These are phyloP conservation scores for Lactarius pseudohatsudake DNA, from an alignment of 768 basidiomycete genomes.

Conservation along the genomic window DNA sequence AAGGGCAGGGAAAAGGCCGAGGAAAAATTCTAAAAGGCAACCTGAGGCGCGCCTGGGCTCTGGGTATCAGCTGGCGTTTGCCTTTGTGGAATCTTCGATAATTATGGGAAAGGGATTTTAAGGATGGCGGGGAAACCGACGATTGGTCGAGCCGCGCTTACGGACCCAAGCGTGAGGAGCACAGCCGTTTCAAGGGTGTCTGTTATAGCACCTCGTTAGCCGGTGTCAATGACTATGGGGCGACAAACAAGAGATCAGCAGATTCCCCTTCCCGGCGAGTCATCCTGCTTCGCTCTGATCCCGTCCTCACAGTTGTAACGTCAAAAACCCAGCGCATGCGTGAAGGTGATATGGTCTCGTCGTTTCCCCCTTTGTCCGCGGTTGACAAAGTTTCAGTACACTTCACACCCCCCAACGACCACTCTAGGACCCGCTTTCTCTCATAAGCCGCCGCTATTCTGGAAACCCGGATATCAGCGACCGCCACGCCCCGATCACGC, in stretches of 20 bases:
- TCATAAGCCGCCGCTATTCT: constrained; percentile 25
- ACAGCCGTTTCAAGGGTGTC: constrained; percentile 31
- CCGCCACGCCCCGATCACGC: constrained; percentile 29
- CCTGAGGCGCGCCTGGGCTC: constrained; percentile 26
- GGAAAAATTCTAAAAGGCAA: constrained; percentile 31
- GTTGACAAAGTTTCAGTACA: constrained; percentile 27
- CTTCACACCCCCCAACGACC: constrained; percentile 18
- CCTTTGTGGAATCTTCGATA: constrained; percentile 30
- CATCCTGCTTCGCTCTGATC: constrained; percentile 28
- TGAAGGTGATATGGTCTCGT: constrained; percentile 27
- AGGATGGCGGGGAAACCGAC: constrained; percentile 29
- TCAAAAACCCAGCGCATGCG: constrained; percentile 26
- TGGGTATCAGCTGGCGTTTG: constrained; percentile 28
- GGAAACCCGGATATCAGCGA: constrained; percentile 27
- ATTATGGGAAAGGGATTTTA: constrained; percentile 29
- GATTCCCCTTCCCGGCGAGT: constrained; percentile 28
- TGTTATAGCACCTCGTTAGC: constrained; percentile 29
- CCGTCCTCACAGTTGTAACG: constrained; percentile 25
- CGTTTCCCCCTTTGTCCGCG: constrained; percentile 29
- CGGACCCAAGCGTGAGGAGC: constrained; percentile 29
- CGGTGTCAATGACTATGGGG: constrained; percentile 31
- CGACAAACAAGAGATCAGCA: constrained; percentile 30
- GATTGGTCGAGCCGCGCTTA: constrained; percentile 29
- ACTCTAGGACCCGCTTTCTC: constrained; percentile 21
- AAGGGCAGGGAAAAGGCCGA: constrained; percentile 29